These are phyloP conservation scores for Hibiscus syriacus DNA, from an alignment of 345 rosid genomes.

Conservation along the genomic window DNA sequence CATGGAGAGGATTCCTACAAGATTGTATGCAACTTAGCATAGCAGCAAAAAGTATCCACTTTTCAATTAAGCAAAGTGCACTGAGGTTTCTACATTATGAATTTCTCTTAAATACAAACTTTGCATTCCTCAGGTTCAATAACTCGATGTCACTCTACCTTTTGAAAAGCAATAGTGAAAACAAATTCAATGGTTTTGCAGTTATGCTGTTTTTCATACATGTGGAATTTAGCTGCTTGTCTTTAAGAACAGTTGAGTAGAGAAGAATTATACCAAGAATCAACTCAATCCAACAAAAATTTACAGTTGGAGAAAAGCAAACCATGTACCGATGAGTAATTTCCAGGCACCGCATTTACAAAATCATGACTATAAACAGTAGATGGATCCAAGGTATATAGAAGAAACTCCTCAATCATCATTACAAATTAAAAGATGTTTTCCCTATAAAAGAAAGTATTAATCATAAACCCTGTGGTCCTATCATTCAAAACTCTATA, in stretches of 20 bases:
- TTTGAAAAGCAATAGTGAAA: neutral
- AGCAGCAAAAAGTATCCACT: neutral
- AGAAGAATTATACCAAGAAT: neutral
- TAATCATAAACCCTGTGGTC: neutral
- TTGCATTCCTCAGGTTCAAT: neutral
- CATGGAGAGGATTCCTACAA: neutral
- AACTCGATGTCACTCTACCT: neutral
- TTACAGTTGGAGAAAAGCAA: neutral
- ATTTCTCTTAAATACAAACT: constrained; percentile 6
- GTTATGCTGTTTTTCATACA: neutral
- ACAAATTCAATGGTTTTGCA: neutral
- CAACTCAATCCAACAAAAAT: neutral
- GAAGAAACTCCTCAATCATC: neutral
- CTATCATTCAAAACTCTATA: neutral
- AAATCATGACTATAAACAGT: neutral
- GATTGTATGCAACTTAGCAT: neutral
- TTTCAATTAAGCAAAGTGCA: neutral
- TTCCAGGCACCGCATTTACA: neutral
- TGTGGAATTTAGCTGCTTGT: neutral
- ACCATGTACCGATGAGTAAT: neutral
- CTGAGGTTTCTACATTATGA: constrained; percentile 3
- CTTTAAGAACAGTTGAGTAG: neutral
- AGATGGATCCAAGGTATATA: neutral
- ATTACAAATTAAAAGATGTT: neutral
- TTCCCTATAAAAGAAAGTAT: neutral